A percentile compares a stretch with the other conserved stretches of the same genome.
Evolutionary conservation across 306 rosid genomes (phyloP).

Genomic region (Vigna radiata): DNA sequence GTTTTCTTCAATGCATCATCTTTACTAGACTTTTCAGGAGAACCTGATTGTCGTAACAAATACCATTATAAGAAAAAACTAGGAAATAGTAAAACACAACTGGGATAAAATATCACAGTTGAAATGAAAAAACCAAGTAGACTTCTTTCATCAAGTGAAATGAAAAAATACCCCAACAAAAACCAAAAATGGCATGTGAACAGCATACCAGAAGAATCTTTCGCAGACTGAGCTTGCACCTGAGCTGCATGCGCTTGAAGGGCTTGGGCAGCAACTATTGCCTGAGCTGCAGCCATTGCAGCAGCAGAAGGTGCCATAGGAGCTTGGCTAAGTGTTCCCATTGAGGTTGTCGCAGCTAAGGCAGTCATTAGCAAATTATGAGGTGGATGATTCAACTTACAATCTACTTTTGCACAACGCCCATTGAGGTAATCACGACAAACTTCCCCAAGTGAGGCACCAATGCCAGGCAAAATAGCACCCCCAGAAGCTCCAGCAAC

Average conservation of each 20-base stretch:
- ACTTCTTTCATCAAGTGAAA: conserved; percentile 17
- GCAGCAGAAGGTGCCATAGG: conserved; percentile 99
- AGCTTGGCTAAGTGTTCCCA: conserved; percentile 94
- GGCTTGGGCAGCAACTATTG: conserved; percentile 99
- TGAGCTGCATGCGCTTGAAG: conserved; percentile 99
- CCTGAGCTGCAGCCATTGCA: conserved; percentile 99
- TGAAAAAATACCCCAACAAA: not conserved
- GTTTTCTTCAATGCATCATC: conserved; percentile 83
- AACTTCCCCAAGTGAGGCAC: conserved; percentile 94
- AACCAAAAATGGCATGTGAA: conserved; percentile 37
- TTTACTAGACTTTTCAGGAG: conserved; percentile 78
- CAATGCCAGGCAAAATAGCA: conserved; percentile 95
- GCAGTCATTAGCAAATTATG: conserved; percentile 97
- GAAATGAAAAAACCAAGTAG: conserved; percentile 16
- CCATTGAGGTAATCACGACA: conserved; percentile 97
- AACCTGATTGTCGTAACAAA: conserved; percentile 57
- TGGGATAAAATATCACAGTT: not conserved
- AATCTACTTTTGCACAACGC: conserved; percentile 88
- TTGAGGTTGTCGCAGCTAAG: conserved; percentile 89
- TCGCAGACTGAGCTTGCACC: conserved; percentile 83
- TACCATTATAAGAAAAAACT: conserved; percentile 34
- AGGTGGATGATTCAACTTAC: conserved; percentile 95
- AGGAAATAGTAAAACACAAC: conserved; percentile 5
- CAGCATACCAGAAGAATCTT: conserved; percentile 83
- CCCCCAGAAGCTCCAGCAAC: conserved; percentile 96